These are phyloP conservation scores for Carex kokanica DNA, from an alignment of 176 grass and related monocot genomes.

Conservation along the genomic window DNA sequence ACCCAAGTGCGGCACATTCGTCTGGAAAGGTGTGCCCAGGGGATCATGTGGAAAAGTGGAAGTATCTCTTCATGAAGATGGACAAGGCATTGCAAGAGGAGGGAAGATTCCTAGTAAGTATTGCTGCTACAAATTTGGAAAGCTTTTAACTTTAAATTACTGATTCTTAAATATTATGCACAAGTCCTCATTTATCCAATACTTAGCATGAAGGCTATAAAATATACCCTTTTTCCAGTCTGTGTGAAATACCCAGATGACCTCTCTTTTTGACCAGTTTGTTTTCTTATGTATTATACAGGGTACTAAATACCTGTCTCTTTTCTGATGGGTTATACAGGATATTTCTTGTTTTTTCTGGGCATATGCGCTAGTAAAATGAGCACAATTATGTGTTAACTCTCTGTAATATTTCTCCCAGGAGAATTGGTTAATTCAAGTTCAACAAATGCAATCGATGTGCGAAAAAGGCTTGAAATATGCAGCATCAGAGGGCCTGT, in stretches of 20 bases:
- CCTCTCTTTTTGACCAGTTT: conserved; percentile 2
- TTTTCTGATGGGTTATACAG: background rate
- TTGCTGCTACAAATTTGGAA: background rate
- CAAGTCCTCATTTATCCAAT: background rate
- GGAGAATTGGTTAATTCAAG: conserved; percentile 91
- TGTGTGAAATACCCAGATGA: background rate
- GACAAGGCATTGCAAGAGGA: conserved; percentile 82
- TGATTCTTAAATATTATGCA: background rate
- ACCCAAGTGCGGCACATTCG: conserved; percentile 33
- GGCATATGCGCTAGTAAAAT: background rate
- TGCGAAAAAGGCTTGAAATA: conserved; percentile 81
- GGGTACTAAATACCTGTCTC: background rate
- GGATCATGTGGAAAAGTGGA: conserved; percentile 74
- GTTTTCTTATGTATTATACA: background rate
- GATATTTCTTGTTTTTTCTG: background rate
- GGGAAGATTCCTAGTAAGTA: conserved; percentile 74
- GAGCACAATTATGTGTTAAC: background rate
- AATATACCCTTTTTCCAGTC: background rate
- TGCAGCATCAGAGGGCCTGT: conserved; percentile 35
- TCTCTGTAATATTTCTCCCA: conserved; percentile 30
- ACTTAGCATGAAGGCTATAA: background rate
- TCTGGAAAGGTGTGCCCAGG: conserved; percentile 52
- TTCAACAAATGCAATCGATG: conserved; percentile 77
- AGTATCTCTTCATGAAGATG: conserved; percentile 82
- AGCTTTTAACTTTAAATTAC: background rate